These are phyloP conservation scores for Sistotremastrum niveocremeum DNA, from an alignment of 768 basidiomycete species.

Conservation along the genomic window DNA sequence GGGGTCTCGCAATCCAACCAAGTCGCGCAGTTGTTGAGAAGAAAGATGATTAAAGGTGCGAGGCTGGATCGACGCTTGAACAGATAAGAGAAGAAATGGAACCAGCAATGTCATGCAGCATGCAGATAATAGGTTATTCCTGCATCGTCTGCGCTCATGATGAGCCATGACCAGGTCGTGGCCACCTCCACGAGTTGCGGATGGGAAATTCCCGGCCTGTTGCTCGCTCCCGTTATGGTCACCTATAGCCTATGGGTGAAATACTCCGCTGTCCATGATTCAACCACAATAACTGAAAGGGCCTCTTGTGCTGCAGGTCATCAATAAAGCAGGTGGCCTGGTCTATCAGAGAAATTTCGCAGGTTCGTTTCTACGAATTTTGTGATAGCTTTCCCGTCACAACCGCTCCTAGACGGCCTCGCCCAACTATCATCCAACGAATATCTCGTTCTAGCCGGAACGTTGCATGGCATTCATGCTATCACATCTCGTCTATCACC, in stretches of 20 bases:
- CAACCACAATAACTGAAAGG: neutral
- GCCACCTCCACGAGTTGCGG: neutral
- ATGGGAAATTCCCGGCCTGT: neutral
- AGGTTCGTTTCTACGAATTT: conserved; percentile 35
- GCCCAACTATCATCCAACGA: conserved; percentile 86
- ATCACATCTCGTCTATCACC: conserved; percentile 89
- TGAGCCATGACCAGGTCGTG: neutral
- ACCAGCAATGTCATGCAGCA: neutral
- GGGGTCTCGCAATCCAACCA: conserved; percentile 49
- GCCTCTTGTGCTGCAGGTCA: conserved; percentile 40
- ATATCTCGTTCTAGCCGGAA: conserved; percentile 90
- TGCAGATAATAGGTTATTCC: too few relatives aligned
- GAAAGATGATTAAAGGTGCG: conserved; percentile 31
- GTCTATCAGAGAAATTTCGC: conserved; percentile 89
- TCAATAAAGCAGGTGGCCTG: conserved; percentile 96
- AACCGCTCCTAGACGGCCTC: conserved; percentile 58
- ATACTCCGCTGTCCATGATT: conserved; percentile 8
- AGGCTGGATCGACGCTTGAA: conserved; percentile 19
- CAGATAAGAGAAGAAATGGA: neutral
- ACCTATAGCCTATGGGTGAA: conserved; percentile 72
- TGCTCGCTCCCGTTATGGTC: conserved; percentile 33
- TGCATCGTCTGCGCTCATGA: neutral
- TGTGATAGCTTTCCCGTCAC: neutral
- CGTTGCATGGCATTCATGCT: conserved; percentile 96
- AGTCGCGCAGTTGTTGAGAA: conserved; percentile 31